These are phyloP conservation scores for Arachis monticola DNA, from an alignment of 331 rosid species.

Conservation along the genomic window DNA sequence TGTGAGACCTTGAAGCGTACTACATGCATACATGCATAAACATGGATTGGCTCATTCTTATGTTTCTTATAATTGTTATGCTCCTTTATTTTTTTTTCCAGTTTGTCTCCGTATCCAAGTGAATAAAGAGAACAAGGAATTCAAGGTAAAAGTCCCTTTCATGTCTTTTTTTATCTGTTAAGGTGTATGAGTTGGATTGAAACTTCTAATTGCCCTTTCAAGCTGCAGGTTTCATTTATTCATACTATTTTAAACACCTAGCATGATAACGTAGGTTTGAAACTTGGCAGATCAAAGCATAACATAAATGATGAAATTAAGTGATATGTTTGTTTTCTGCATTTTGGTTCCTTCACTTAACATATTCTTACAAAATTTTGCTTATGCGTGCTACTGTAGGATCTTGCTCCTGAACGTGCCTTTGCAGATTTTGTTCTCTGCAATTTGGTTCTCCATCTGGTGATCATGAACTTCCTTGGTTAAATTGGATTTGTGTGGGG, in stretches of 20 bases:
- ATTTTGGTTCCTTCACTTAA: neutral
- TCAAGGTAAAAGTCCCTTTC: conserved; percentile 66
- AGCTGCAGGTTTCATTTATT: conserved; percentile 16
- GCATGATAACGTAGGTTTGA: conserved; percentile 5
- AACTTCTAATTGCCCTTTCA: conserved; percentile 7
- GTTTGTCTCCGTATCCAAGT: conserved; percentile 99
- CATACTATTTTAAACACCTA: neutral
- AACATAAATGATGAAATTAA: conserved; percentile 19
- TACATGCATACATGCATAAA: neutral
- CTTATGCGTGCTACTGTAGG: conserved; percentile 59
- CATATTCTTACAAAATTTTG: conserved; percentile 19
- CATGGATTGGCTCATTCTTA: conserved; percentile 6
- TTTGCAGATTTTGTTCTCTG: conserved; percentile 99
- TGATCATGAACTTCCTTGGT: conserved; percentile 93
- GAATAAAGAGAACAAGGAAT: conserved; percentile 96
- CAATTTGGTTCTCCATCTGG: conserved; percentile 93
- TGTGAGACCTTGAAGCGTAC: conserved; percentile 1
- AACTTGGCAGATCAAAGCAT: conserved; percentile 12
- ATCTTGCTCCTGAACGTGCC: conserved; percentile 95
- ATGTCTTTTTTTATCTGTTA: neutral
- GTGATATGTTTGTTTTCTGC: neutral
- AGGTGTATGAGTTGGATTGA: conserved; percentile 15
- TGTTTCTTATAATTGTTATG: conserved; percentile 28
- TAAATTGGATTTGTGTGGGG: conserved; percentile 41
- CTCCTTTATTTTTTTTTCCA: conserved; percentile 44